phyloP scores from a whole-genome alignment of 306 rosid genomes.

The Lagenaria siceraria region DNA sequence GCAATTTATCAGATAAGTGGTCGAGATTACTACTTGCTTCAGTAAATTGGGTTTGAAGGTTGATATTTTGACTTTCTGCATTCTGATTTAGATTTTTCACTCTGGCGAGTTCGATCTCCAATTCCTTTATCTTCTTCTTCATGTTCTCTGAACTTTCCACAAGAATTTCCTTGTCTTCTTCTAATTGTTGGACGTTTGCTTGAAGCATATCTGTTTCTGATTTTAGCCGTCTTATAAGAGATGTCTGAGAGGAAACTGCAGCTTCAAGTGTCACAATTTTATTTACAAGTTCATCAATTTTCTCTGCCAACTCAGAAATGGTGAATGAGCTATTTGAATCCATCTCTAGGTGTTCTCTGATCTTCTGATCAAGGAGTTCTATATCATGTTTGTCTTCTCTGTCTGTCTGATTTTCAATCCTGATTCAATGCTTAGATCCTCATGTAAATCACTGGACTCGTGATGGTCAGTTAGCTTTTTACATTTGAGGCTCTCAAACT shows the following conservation, averaged over 20 bases:
- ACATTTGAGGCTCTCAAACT: constrained; percentile 31
- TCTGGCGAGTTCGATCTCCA: constrained; percentile 52
- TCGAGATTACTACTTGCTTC: constrained; percentile 47
- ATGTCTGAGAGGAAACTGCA: constrained; percentile 44
- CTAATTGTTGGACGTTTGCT: constrained; percentile 31
- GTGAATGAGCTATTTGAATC: constrained; percentile 30
- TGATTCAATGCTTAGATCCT: constrained; percentile 5
- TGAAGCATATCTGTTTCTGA: constrained; percentile 65
- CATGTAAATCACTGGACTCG: background rate
- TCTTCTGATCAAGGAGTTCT: constrained; percentile 10
- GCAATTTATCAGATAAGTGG: constrained; percentile 41
- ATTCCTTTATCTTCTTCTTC: constrained; percentile 36
- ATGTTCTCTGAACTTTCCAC: constrained; percentile 34
- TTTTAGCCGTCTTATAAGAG: constrained; percentile 37
- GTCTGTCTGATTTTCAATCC: constrained; percentile 20
- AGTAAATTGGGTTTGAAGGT: constrained; percentile 31
- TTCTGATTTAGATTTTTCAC: constrained; percentile 29
- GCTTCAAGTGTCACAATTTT: constrained; percentile 58
- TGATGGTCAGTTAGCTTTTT: constrained; percentile 10
- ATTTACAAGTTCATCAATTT: constrained; percentile 63
- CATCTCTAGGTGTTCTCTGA: constrained; percentile 25
- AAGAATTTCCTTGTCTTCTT: constrained; percentile 56
- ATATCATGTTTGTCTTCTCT: constrained; percentile 12
- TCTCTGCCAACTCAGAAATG: constrained; percentile 58
- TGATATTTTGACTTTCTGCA: constrained; percentile 23